Evolutionary conservation across 306 rosid genomes (phyloP).

Genomic region (Quillaja saponaria): DNA sequence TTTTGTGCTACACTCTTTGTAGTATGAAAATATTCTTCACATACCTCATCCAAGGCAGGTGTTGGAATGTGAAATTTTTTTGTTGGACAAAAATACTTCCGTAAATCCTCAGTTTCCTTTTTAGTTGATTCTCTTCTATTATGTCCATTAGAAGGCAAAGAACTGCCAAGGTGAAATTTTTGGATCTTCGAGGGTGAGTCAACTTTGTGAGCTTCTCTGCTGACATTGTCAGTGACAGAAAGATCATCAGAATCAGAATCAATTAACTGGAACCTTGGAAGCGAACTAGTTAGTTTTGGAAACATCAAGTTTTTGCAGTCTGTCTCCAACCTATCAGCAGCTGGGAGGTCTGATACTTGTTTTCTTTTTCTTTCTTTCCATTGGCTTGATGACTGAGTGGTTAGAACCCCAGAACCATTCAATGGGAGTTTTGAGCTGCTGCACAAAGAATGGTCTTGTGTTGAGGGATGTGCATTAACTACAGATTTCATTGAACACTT

Average conservation of each 20-base stretch:
- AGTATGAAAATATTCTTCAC: slow-evolving; percentile 58
- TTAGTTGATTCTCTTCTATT: slow-evolving; percentile 22
- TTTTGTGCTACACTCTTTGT: slow-evolving; percentile 31
- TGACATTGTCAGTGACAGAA: slow-evolving; percentile 30
- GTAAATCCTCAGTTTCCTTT: slow-evolving; percentile 44
- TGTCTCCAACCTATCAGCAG: slow-evolving; percentile 42
- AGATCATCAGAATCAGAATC: slow-evolving; percentile 77
- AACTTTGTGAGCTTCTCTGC: slow-evolving; percentile 19
- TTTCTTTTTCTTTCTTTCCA: slow-evolving; percentile 44
- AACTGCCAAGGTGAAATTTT: slow-evolving; percentile 9
- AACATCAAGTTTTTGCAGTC: slow-evolving; percentile 40
- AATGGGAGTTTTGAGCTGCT: slow-evolving; percentile 78
- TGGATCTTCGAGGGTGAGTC: slow-evolving; percentile 31
- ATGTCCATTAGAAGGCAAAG: slow-evolving; percentile 32
- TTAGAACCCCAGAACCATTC: slow-evolving; percentile 47
- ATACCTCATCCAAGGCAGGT: slow-evolving; percentile 78
- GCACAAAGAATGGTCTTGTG: slow-evolving; percentile 45
- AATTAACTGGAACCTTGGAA: slow-evolving; percentile 72
- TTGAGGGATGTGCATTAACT: slow-evolving; percentile 31
- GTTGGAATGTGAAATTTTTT: slow-evolving; percentile 62
- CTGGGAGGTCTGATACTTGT: slow-evolving; percentile 38
- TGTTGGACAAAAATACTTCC: slow-evolving; percentile 63
- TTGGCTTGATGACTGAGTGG: slow-evolving; percentile 36
- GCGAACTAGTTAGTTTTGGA: slow-evolving; percentile 73
- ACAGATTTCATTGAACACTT: background rate